Base-by-base conservation (phyloP, 2,329 filamentous ascomycete genomes). In the Pezicula neosporulosa region DNA sequence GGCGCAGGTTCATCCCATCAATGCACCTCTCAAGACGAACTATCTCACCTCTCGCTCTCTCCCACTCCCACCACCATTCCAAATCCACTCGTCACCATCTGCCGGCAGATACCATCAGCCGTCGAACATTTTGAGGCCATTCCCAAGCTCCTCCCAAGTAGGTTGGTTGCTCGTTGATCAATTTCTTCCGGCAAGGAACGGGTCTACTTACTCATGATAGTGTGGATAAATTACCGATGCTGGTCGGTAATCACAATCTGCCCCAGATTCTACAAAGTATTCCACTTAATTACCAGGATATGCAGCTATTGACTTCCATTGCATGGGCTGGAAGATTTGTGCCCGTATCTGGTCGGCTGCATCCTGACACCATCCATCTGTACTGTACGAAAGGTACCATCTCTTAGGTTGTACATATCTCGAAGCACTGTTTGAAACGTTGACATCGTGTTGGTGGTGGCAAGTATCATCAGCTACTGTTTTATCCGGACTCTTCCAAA, bases 271-370 rank as follows among this genome's bases (percentile, higher is more conserved):
- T 39, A 30, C 18, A 3, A 21, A 21, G 21, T 21, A 21, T 21
- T 46, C 30, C 42, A 47, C 18, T 19, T 38, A 47, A 47, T 13
- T 37, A 38, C 30, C 35, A 19, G 45, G 45, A 28, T 47, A 16
- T 30, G 12, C 45, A 36, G 19, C 33, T 38, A 37, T 47, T 38
- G 35, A 21, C 19, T 47, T 47, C 44, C 44, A 53, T 51, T 21
- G 33, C 44, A 47, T 36, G 44, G 49, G 47, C n/a, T 47, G 42
- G 44, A 56, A 49, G 47, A 52, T 53, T 53, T 28, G 50, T 38
- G 46, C 48, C 48, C 50, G 41, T 19, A 55, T 55, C 49, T 33
- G 53, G 44, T 48, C 48, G 36, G 45, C n/a, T 56, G 51, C 49
- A 51, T 48, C 15, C 18, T 15, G 12, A 51, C 49, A 21, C 48